Evolutionary conservation across 768 basidiomycete genomes (phyloP).

Genomic region (Strobilomyces dryophilus): DNA sequence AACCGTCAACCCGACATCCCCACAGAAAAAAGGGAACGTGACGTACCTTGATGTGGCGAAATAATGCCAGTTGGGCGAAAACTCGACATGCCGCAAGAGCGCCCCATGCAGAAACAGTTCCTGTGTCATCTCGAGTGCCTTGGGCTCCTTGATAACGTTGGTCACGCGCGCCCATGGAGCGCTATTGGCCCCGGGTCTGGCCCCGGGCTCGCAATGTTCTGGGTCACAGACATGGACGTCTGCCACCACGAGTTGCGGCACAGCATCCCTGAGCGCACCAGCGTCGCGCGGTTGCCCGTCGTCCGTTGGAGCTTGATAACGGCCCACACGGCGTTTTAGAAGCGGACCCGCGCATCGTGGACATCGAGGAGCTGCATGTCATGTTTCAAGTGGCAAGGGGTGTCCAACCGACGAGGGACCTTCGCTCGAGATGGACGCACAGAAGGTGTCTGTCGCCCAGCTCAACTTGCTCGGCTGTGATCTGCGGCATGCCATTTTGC

Average conservation of each 20-base stretch:
- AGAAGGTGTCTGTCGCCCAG: not conserved
- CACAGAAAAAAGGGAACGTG: no score
- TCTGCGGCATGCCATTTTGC: not conserved
- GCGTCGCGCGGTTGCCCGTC: conserved; percentile 21
- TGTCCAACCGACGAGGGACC: conserved; percentile 1
- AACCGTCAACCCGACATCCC: no score
- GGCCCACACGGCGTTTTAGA: conserved; percentile 37
- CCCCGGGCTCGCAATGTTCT: conserved; percentile 12
- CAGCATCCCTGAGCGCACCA: conserved; percentile 21
- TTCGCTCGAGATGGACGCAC: conserved; percentile 5
- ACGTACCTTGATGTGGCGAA: no score
- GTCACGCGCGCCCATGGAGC: conserved; percentile 37
- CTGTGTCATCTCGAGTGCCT: conserved; percentile 34
- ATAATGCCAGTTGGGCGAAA: no score
- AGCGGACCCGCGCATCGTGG: conserved; percentile 29
- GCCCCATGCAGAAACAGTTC: conserved; percentile 41
- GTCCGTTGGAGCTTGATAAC: conserved; percentile 39
- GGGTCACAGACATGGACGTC: conserved; percentile 4
- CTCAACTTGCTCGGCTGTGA: not conserved
- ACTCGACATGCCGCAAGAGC: conserved; percentile 49
- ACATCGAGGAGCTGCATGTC: conserved; percentile 19
- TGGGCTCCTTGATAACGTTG: conserved; percentile 38
- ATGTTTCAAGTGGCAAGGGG: not conserved
- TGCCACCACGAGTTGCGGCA: conserved; percentile 29
- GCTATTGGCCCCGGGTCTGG: conserved; percentile 18